phyloP scores from a whole-genome alignment of 179 eudicot genomes.

The Monotropa hypopitys region DNA sequence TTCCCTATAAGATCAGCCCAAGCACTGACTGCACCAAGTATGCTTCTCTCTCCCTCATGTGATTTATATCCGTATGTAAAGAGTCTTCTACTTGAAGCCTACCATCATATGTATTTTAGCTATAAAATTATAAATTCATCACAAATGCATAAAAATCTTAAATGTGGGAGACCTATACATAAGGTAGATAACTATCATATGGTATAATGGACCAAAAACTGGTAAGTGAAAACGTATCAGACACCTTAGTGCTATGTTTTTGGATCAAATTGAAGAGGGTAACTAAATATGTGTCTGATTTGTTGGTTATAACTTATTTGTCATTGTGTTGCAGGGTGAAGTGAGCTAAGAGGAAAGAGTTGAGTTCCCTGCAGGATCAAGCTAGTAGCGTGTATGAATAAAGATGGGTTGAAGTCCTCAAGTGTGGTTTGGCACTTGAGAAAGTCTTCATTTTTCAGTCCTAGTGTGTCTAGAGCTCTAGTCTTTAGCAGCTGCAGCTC shows the following conservation, averaged over 20 bases:
- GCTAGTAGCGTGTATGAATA: neutral
- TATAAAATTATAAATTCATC: too few species aligned
- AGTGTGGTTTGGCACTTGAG: neutral
- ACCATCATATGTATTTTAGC: neutral
- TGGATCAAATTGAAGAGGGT: neutral
- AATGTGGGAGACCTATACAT: neutral
- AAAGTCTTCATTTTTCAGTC: neutral
- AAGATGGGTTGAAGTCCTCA: neutral
- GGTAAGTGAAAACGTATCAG: neutral
- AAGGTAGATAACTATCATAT: neutral
- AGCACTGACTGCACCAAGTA: conserved; percentile 32
- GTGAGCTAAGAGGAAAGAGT: neutral
- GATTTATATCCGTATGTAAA: neutral
- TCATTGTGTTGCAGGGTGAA: conserved; percentile 3
- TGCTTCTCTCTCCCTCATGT: neutral
- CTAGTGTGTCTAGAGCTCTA: neutral
- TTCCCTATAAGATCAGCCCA: conserved; percentile 40
- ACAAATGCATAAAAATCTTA: neutral
- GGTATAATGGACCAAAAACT: neutral
- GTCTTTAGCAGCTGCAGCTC: neutral
- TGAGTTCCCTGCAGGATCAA: neutral
- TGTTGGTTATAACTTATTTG: neutral
- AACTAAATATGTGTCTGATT: neutral
- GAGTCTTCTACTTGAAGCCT: neutral
- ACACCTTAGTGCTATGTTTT: neutral